Conservation (phyloP, 805 yeast species). For the Saturnispora serradocipensis region DNA sequence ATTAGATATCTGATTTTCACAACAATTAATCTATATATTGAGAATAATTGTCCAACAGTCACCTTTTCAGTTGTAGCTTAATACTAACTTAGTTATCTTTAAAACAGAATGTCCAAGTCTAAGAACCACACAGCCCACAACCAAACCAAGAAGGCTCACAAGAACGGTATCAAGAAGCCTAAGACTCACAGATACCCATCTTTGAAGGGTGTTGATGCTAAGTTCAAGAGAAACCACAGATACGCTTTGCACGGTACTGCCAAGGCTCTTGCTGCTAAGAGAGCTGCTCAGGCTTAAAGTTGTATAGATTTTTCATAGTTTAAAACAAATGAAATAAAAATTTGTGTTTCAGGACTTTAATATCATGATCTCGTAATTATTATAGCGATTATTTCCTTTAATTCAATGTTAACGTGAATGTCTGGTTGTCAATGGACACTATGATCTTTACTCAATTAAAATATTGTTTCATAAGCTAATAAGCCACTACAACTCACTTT, state of each 20-base stretch:
- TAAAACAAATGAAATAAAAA: neutral
- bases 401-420: no score
- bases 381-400: no score
- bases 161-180: slow-evolving; percentile 99
- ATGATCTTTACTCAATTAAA: no score
- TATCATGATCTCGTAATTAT: neutral
- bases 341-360: neutral
- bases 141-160: slow-evolving; percentile 99
- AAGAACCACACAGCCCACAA: slow-evolving; percentile 99
- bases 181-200: slow-evolving; percentile 97
- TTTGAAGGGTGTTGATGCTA: slow-evolving; percentile 97
- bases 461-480: no score
- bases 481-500: neutral
- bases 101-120: slow-evolving; percentile 78
- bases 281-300: slow-evolving; percentile 26
- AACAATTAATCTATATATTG: no score
- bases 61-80: neutral
- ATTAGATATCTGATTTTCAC: neutral
- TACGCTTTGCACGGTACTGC: slow-evolving; percentile 97
- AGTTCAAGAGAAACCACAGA: slow-evolving; percentile 99
- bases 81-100: slow-evolving; percentile 5
- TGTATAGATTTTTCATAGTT: slow-evolving; percentile 2
- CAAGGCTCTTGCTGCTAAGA: slow-evolving; percentile 73
- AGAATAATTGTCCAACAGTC: neutral
- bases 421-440: no score